phyloP scores from a whole-genome alignment of 78 protist species.

The Creolimax fragrantissima region DNA sequence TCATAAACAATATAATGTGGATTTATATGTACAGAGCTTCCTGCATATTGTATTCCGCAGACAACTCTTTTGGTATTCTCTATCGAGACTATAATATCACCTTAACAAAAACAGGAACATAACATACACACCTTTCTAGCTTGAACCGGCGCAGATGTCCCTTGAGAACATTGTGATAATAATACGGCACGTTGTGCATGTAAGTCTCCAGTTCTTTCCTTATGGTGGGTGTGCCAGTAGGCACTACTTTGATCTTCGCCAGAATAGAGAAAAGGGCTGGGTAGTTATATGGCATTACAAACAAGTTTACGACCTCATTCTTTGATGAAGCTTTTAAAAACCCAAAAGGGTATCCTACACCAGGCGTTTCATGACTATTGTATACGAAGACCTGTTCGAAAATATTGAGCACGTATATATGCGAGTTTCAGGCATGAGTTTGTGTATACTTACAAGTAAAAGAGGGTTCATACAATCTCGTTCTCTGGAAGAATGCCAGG shows the following conservation, averaged over 20 bases:
- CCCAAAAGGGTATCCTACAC: conserved; percentile 16
- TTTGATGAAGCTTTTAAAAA: neutral
- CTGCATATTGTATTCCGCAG: neutral
- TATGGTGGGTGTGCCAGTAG: neutral
- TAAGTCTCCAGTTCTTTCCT: neutral
- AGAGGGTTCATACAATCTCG: no score
- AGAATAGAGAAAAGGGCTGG: neutral
- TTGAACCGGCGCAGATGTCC: neutral
- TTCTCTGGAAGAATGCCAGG: no score
- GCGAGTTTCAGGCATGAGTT: neutral
- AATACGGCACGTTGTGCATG: neutral
- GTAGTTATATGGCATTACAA: conserved; percentile 33
- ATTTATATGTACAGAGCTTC: neutral
- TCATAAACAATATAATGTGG: neutral
- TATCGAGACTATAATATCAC: neutral
- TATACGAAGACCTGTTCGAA: conserved; percentile 8
- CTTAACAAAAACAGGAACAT: neutral
- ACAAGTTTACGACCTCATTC: neutral
- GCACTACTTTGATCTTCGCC: neutral
- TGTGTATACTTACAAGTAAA: neutral
- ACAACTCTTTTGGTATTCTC: neutral
- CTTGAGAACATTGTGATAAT: neutral
- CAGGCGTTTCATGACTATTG: neutral
- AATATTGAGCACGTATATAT: neutral
- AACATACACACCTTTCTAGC: neutral